Conservation (phyloP, 139 green algal genomes). For the Chlorella sp. region DNA sequence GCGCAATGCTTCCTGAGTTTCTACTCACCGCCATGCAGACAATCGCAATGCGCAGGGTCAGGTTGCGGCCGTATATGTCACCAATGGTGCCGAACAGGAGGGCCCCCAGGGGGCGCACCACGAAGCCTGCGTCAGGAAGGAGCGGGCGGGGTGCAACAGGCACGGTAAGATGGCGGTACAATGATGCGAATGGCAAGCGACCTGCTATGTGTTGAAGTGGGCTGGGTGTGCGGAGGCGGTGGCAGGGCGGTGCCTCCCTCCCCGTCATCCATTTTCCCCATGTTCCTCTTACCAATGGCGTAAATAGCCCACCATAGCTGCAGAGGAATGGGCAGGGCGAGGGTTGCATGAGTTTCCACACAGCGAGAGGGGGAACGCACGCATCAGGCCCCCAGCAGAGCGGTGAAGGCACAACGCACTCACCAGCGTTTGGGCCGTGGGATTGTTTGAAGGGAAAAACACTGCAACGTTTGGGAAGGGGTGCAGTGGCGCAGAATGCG, state of each 20-base stretch:
- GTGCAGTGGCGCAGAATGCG: neutral
- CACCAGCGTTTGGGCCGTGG: slow-evolving; percentile 19
- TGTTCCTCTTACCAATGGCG: neutral
- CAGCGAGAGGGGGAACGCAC: too few relatives aligned
- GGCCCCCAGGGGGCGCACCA: slow-evolving; percentile 26
- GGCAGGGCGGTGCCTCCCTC: too few relatives aligned
- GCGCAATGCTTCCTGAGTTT: too few relatives aligned
- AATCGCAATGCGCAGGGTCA: slow-evolving; percentile 32
- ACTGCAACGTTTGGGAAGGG: neutral
- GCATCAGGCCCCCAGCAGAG: too few relatives aligned
- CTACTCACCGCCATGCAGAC: slow-evolving; percentile 24
- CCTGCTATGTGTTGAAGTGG: too few relatives aligned
- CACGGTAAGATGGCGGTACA: too few relatives aligned
- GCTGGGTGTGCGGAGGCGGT: too few relatives aligned
- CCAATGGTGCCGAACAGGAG: slow-evolving; percentile 48
- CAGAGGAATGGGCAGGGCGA: neutral
- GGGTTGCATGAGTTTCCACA: too few relatives aligned
- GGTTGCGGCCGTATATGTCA: slow-evolving; percentile 33
- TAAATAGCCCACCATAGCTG: slow-evolving; percentile 11
- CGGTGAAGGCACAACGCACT: too few relatives aligned
- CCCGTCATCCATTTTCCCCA: too few relatives aligned
- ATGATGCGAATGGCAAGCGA: too few relatives aligned
- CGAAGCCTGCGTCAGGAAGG: neutral
- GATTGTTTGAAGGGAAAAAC: neutral
- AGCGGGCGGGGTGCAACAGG: too few relatives aligned